A percentile compares a stretch with the other conserved stretches of the same genome.
These are phyloP conservation scores for Laburnicola sp. DNA, from an alignment of 2,329 filamentous ascomycete species.

Conservation along the genomic window DNA sequence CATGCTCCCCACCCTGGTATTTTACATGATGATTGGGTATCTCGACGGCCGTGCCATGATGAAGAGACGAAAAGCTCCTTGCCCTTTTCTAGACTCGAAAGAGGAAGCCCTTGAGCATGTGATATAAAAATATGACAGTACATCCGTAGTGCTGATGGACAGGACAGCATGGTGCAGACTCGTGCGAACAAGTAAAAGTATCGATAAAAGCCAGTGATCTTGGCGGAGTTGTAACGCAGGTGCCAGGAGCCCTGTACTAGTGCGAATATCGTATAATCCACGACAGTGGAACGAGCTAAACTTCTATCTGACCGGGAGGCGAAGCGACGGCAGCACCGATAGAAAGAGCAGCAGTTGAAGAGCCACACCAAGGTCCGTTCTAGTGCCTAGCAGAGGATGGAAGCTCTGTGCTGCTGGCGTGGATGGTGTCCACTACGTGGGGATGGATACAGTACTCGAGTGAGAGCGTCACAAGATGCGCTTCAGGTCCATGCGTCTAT, in stretches of 20 bases:
- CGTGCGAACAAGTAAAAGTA: no score
- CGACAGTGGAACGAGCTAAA: no score
- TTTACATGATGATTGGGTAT: conserved; percentile 18
- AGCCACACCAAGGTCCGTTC: neutral
- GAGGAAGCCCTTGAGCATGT: neutral
- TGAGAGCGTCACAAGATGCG: conserved; percentile 32
- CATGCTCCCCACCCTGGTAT: conserved; percentile 9
- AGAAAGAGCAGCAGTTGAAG: neutral
- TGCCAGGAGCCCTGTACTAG: no score
- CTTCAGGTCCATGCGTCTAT: conserved; percentile 38
- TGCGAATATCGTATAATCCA: no score
- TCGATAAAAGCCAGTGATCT: no score
- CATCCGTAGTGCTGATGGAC: neutral
- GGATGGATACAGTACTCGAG: no score
- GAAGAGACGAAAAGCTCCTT: neutral
- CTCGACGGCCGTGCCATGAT: conserved; percentile 10
- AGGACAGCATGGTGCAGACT: conserved; percentile 5
- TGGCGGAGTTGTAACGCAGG: no score
- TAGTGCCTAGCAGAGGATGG: neutral
- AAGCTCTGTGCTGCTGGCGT: neutral
- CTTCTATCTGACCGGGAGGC: no score
- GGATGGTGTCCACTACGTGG: no score
- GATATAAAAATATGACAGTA: neutral
- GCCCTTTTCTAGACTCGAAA: neutral
- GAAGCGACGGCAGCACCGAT: no score